Conservation (phyloP, 192 early-diverging fungal species). For the Gaertneriomyces semiglobifer region DNA sequence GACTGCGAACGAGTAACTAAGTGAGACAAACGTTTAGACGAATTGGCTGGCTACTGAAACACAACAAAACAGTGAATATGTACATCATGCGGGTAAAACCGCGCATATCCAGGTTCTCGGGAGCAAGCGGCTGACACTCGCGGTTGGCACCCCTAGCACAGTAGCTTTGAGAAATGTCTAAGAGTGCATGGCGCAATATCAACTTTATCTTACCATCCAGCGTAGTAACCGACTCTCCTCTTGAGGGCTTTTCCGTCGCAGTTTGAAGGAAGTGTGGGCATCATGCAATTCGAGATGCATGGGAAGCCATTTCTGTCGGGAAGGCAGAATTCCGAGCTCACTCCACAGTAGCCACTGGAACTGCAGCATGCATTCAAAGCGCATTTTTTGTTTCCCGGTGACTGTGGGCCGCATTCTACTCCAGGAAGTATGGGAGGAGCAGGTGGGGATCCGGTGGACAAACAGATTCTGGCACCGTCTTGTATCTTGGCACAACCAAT, state of each 20-base stretch:
- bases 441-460: conserved; percentile 10
- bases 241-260: not conserved
- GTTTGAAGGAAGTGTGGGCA: conserved; percentile 1
- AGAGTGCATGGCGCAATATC: too few species aligned
- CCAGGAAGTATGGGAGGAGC: too few species aligned
- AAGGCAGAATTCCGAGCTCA: not conserved
- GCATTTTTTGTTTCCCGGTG: too few species aligned
- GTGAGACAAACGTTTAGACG: not conserved
- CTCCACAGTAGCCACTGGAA: not conserved
- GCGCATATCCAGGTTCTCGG: conserved; percentile 1
- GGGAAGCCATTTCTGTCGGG: conserved; percentile 9
- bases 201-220: conserved; percentile 11
- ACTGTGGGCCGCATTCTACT: too few species aligned
- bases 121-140: conserved; percentile 2
- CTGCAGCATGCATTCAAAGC: conserved; percentile 17
- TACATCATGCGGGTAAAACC: conserved; percentile 15
- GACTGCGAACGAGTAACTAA: not conserved
- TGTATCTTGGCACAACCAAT: conserved; percentile 9
- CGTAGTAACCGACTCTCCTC: conserved; percentile 18
- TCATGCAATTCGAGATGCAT: conserved; percentile 2
- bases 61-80: not conserved
- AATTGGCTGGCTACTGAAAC: too few species aligned
- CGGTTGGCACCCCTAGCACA: too few species aligned
- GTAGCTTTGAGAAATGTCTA: too few species aligned
- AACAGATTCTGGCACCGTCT: conserved; percentile 5